These are phyloP conservation scores for Nicotiana undulata DNA, from an alignment of 257 asterid genomes.

Conservation along the genomic window DNA sequence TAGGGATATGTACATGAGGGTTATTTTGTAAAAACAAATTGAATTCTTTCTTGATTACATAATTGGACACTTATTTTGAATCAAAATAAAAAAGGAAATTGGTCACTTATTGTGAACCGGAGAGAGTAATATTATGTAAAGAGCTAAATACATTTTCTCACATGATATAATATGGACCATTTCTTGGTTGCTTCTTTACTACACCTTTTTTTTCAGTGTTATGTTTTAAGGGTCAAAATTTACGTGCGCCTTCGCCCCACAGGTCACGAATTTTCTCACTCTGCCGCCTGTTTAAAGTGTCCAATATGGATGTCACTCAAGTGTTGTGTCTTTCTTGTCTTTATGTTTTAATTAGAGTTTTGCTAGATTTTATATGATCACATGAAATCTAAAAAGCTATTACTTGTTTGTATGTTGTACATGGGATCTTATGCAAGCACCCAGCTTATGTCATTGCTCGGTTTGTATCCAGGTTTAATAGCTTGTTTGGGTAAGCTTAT, in stretches of 20 bases:
- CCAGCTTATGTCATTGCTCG: too few species aligned
- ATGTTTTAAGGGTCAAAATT: slow-evolving; percentile 4
- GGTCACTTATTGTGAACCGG: too few species aligned
- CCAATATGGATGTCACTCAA: not conserved
- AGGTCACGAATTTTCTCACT: not conserved
- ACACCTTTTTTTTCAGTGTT: not conserved
- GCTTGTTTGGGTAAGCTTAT: too few species aligned
- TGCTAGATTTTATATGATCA: not conserved
- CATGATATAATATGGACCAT: not conserved
- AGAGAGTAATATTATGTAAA: not conserved
- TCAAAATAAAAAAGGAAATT: too few species aligned
- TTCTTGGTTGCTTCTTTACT: slow-evolving; percentile 19
- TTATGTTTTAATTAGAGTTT: not conserved
- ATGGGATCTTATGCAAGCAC: too few species aligned
- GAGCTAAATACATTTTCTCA: not conserved
- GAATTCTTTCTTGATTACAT: too few species aligned
- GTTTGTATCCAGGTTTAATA: too few species aligned
- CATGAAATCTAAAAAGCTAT: not conserved
- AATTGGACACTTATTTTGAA: too few species aligned
- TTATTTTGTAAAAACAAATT: too few species aligned
- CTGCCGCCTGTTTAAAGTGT: slow-evolving; percentile 3
- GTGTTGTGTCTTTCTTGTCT: not conserved
- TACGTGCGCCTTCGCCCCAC: slow-evolving; percentile 12
- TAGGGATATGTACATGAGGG: too few species aligned
- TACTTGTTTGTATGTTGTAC: not conserved